A percentile compares a stretch with the other conserved stretches of the same genome.
These are phyloP conservation scores for Tylopilus rubrobrunneus DNA, from an alignment of 768 basidiomycete genomes.

Conservation along the genomic window DNA sequence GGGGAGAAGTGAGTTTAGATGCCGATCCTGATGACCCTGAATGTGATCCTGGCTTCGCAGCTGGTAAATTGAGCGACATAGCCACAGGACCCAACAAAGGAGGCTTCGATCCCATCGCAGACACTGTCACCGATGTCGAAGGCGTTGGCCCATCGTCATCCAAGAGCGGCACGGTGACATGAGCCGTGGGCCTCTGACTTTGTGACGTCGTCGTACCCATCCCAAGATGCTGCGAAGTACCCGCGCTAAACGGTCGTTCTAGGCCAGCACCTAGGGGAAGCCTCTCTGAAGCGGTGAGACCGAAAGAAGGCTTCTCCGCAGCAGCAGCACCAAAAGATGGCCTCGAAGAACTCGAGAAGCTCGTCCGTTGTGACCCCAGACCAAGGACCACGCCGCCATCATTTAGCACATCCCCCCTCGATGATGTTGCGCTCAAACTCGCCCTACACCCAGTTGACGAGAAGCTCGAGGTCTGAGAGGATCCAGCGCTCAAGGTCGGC, in stretches of 20 bases:
- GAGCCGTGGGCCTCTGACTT: conserved; percentile 11
- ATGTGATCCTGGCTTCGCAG: conserved; percentile 10
- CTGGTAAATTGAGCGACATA: conserved; percentile 15
- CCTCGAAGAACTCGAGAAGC: conserved; percentile 16
- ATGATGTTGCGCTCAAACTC: conserved; percentile 18
- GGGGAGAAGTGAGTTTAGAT: conserved; percentile 10
- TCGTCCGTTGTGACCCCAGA: conserved; percentile 21
- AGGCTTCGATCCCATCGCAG: background rate
- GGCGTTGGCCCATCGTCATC: conserved; percentile 17
- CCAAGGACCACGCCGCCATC: conserved; percentile 14
- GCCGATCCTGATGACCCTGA: conserved; percentile 1
- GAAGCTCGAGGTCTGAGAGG: conserved; percentile 28
- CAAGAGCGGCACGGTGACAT: conserved; percentile 4
- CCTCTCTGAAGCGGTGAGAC: conserved; percentile 15
- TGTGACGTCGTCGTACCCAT: conserved; percentile 2
- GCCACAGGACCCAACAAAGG: conserved; percentile 12
- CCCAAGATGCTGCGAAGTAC: conserved; percentile 11
- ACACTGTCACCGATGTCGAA: conserved; percentile 4
- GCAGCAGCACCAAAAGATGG: conserved; percentile 15
- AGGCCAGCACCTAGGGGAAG: conserved; percentile 14
- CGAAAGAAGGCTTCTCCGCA: conserved; percentile 18
- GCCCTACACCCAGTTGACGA: conserved; percentile 20
- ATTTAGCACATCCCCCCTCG: conserved; percentile 17
- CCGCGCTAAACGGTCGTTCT: conserved; percentile 12
- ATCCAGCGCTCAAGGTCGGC: conserved; percentile 26